A percentile compares a stretch with the other conserved stretches of the same genome.
Conservation (phyloP, 2,329 filamentous ascomycete genomes). For the Penicillium sp. region DNA sequence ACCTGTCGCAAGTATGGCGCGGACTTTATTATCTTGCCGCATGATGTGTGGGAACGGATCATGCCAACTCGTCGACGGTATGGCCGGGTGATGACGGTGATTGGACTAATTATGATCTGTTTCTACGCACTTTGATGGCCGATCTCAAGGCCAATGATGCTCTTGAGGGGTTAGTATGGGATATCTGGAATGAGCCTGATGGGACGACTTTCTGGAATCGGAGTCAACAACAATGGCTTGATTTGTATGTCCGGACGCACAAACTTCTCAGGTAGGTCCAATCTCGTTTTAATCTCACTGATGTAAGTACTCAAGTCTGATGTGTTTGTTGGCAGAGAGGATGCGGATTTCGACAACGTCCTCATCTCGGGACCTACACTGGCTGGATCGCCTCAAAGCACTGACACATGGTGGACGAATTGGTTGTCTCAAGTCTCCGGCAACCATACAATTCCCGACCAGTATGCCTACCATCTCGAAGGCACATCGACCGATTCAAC, state of each 20-base stretch:
- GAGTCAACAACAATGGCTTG: conserved; percentile 40
- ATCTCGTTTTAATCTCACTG: background rate
- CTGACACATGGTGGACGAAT: conserved; percentile 44
- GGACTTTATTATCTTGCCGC: conserved; percentile 48
- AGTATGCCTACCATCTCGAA: conserved; percentile 49
- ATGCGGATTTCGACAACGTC: background rate
- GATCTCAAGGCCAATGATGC: conserved; percentile 27
- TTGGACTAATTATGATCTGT: conserved; percentile 49
- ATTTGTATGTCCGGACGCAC: conserved; percentile 43
- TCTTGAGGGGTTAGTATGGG: conserved; percentile 42
- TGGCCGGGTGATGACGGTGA: conserved; percentile 54
- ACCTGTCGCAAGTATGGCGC: conserved; percentile 46
- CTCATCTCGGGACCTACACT: conserved; percentile 20
- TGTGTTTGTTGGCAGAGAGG: background rate
- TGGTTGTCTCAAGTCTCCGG: conserved; percentile 36
- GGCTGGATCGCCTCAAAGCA: conserved; percentile 31
- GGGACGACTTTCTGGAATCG: conserved; percentile 39
- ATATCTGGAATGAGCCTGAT: conserved; percentile 59
- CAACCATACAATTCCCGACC: conserved; percentile 44
- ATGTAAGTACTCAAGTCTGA: background rate
- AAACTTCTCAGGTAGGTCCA: conserved; percentile 42
- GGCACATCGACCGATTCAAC: conserved; percentile 24
- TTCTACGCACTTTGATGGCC: conserved; percentile 35
- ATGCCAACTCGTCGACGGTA: conserved; percentile 37
- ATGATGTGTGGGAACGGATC: conserved; percentile 52